Base-by-base conservation (phyloP, 106 monocot species). In the Acanthochlamys bracteata region DNA sequence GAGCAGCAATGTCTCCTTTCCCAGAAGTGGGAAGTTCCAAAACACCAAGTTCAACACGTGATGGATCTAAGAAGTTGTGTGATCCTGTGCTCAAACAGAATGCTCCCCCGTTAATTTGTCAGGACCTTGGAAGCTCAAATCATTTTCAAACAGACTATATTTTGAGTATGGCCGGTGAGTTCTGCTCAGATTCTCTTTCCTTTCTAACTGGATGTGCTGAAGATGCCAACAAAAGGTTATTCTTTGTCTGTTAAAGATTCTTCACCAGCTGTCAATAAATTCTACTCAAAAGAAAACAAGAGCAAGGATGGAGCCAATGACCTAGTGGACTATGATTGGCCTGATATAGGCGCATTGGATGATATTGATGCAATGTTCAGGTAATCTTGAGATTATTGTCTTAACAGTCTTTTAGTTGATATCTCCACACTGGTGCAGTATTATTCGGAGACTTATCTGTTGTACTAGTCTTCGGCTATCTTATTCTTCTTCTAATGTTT, bases 331-430 rank as follows among this genome's bases (percentile, higher is more conserved):
- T 73, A 54, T 64, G 76, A 76, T 25, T 80, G 63, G 66, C 70
- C 65, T 67, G 84, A 76, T 55, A 52, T 84, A 14, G 51, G 55
- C 51, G 68, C 64, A 62, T 76, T 79, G 22, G 76, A 84, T 27
- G 73, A 84, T 40, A n/a, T 84, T 41, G 79, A 84, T 4, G 22
- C 45, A 71, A 57, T 53, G 14, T 55, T 78, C 57, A 71, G 82
- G 82, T 83, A 16, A 40, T 54, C 51, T 22, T 10, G 46, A 3
- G 41, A 39, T 19, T 70, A 11, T 33, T 33, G 33, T 49, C 9
- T 1, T 14, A 49, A 49, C 9, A 4, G 49, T 49, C n/a, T 54
- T 26, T 49, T 19, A 40, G 23, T 56, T 63, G 43, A 58, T 49
- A 49, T 69, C 6, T 33, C 33, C 33, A 33, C 33, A 33, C 1